These are phyloP conservation scores for Crinitomyces ghanaensis DNA, from an alignment of 805 yeast species.

Conservation along the genomic window DNA sequence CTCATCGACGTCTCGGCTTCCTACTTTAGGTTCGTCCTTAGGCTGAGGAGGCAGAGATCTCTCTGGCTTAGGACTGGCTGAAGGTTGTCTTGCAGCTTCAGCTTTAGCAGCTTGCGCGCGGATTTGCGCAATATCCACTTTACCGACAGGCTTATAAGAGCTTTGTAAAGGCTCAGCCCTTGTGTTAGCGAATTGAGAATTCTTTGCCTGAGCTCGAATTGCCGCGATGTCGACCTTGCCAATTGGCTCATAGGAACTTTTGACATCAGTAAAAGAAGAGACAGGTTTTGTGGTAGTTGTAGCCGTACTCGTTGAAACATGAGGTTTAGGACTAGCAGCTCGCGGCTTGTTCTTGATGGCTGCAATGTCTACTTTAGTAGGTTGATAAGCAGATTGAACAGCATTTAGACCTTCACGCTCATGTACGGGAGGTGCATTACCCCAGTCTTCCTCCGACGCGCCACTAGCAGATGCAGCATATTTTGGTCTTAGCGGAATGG, in stretches of 20 bases:
- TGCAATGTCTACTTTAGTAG: conserved; percentile 50
- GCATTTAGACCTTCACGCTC: conserved; percentile 22
- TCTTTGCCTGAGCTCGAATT: conserved; percentile 28
- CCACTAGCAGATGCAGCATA: conserved; percentile 26
- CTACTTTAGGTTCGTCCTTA: conserved; percentile 2
- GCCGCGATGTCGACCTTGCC: conserved; percentile 47
- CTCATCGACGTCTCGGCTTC: conserved; percentile 9
- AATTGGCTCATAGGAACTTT: conserved; percentile 45
- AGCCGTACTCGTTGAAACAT: conserved; percentile 1
- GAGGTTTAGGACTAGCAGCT: conserved; percentile 12
- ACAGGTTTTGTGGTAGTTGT: conserved; percentile 4
- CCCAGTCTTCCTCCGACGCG: conserved; percentile 56
- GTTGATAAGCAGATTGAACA: conserved; percentile 53
- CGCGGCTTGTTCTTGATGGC: conserved; percentile 35
- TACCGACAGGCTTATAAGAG: conserved; percentile 52
- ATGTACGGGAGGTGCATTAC: conserved; percentile 40
- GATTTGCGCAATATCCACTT: conserved; percentile 39
- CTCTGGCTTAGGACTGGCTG: conserved; percentile 1
- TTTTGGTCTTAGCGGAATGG: conserved; percentile 23
- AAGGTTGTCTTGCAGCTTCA: background rate
- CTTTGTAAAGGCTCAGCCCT: conserved; percentile 30
- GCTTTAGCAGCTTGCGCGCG: conserved; percentile 26
- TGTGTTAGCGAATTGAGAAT: conserved; percentile 26
- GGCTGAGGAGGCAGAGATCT: too few species aligned
- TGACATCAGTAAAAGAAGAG: conserved; percentile 10